Evolutionary conservation across 2,329 filamentous ascomycete species (phyloP).

Genomic region (Tympanopsis confertula): DNA sequence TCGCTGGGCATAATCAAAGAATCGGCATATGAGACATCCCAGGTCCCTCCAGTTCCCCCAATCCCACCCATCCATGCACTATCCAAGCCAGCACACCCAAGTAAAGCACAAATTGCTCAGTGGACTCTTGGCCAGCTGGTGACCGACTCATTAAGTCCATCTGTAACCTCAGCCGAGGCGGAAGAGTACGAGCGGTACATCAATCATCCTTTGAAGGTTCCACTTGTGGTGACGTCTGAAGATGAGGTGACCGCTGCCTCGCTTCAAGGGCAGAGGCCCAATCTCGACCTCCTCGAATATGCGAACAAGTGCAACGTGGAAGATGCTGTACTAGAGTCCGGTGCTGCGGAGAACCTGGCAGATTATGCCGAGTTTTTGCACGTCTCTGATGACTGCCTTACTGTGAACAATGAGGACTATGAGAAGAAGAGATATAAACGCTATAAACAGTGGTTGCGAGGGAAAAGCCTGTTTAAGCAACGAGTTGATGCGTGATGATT

Average conservation of each 20-base stretch:
- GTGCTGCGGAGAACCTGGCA: conserved; percentile 53
- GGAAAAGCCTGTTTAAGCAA: conserved; percentile 95
- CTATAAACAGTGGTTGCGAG: conserved; percentile 86
- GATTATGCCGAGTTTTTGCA: conserved; percentile 69
- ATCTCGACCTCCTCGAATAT: conserved; percentile 35
- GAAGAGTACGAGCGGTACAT: conserved; percentile 85
- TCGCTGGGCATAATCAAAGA: neutral
- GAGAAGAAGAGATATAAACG: conserved; percentile 93
- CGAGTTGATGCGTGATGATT: conserved; percentile 46
- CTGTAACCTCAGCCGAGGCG: conserved; percentile 63
- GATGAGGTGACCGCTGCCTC: neutral
- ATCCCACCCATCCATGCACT: conserved; percentile 29
- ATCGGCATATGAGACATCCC: neutral
- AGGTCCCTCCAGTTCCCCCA: conserved; percentile 30
- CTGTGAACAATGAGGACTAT: conserved; percentile 75
- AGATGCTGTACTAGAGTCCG: conserved; percentile 25
- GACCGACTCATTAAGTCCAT: conserved; percentile 73
- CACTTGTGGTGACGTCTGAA: conserved; percentile 59
- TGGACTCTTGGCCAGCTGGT: conserved; percentile 84
- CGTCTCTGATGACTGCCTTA: conserved; percentile 72
- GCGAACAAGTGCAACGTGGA: conserved; percentile 72
- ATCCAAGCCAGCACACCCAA: conserved; percentile 45
- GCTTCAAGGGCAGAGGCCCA: conserved; percentile 38
- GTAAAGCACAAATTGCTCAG: conserved; percentile 74
- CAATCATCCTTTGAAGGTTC: conserved; percentile 76